Base-by-base conservation (phyloP, 148 eudicot species). In the Amaranthus hypochondriacus region DNA sequence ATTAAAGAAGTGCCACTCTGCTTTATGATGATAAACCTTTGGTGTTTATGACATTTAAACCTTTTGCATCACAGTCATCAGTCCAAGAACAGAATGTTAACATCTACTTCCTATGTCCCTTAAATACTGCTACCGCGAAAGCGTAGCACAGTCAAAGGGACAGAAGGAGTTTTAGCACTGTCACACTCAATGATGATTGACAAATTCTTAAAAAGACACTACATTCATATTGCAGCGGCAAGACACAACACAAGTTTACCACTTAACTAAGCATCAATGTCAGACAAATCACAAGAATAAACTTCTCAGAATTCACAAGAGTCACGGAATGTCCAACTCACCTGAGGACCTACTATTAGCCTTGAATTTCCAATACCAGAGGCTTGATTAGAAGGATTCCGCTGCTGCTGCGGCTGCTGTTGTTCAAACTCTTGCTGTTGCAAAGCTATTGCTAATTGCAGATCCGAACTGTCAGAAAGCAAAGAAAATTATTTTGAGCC, bases 341-440 rank as follows among this genome's bases (percentile, higher is more conserved):
- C 98, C 92, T 91, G 96, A 62, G 98, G 92, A 77, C 98, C 97
- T 21, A 86, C 86, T 18, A 88, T 73, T 51, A 91, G 86, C 78
- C 92, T 79, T 74, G 93, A 88, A 69, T 79, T 68, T 53, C 82
- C 77, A 56, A 59, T 77, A 7, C 72, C 56, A 51, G 83, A 63
- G 61, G 87, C 82, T 77, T 88, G 90, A 68, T 81, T 85, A 52
- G 85, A 76, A 18, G 79, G 75, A 74, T 79, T 83, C 21, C 80
- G 83, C 56, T 70, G 76, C 53, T 63, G 76, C 62, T 62, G 76
- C 72, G 66, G 91, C 15, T 82, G 86, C 59, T 88, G 89, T 74
- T 89, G 87, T 74, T 94, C 96, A 81, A 91, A 89, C 78, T 94
- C 98, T 81, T 94, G 93, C 65, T 91, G 91, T 76, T 94, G 98